Evolutionary conservation across 2,329 filamentous ascomycete species (phyloP).

Genomic region (Fusarium armeniacum): DNA sequence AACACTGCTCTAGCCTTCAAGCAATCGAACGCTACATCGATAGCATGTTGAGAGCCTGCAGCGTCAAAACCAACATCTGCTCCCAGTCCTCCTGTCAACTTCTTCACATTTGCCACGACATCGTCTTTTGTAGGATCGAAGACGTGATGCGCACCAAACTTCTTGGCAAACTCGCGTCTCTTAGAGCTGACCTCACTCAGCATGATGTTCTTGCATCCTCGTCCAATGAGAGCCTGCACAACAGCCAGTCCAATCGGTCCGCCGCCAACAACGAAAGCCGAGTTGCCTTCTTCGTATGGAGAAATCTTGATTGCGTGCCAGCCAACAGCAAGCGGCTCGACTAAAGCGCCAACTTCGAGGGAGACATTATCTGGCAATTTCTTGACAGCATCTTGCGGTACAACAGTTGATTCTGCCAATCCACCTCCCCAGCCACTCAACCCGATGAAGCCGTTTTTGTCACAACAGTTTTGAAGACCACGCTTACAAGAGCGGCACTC

Average conservation of each 20-base stretch:
- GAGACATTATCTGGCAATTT: constrained; percentile 26
- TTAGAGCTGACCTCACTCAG: constrained; percentile 23
- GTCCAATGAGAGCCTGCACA: constrained; percentile 5
- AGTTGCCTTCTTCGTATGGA: constrained; percentile 12
- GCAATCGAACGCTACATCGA: constrained; percentile 22
- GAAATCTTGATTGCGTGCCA: constrained; percentile 29
- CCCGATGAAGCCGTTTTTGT: constrained; percentile 13
- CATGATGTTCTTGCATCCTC: constrained; percentile 30
- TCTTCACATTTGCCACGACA: constrained; percentile 24
- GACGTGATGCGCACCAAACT: constrained; percentile 22
- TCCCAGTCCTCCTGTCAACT: background rate
- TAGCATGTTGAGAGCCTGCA: constrained; percentile 17
- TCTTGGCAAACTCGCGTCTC: constrained; percentile 26
- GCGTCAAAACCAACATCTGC: constrained; percentile 29
- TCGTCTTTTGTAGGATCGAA: constrained; percentile 30
- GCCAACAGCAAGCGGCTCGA: constrained; percentile 20
- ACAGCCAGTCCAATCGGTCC: constrained; percentile 27
- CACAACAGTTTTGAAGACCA: constrained; percentile 18
- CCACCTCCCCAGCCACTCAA: constrained; percentile 30
- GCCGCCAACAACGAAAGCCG: constrained; percentile 17
- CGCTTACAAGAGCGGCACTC: constrained; percentile 22
- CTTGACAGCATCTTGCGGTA: constrained; percentile 20
- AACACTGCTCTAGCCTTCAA: constrained; percentile 15
- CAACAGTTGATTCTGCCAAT: constrained; percentile 5
- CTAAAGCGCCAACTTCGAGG: constrained; percentile 12